Evolutionary conservation across 305 asterid genomes (phyloP), one percentile per base, ranked within the genome.

Genomic region (Caryopteris hybrid): DNA sequence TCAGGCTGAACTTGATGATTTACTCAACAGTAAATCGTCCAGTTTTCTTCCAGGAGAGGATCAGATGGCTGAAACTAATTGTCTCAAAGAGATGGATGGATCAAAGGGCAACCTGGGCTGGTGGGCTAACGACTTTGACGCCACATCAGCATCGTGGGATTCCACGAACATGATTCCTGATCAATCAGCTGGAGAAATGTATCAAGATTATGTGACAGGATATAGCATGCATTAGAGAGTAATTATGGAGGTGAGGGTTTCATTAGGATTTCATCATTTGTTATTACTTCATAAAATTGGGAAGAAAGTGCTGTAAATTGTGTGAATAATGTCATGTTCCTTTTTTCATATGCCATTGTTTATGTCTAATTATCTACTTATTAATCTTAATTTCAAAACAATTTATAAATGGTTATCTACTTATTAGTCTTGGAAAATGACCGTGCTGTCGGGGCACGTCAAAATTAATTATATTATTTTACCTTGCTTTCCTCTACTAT

Each of bases 61-160:
- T 51, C 72, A 66, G 60, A 61, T 39, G 7, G 80, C 54, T 8
- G 89, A 77, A 50, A 68, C 69, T 60, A 86, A 79, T 76, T 74
- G 86, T 68, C 66, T 86, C 14, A 77, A 73, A 61, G 86, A 81
- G 18, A 69, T 77, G 25, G 83, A 73, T 17, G 76, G 62, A 0
- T 45, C 81, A 1, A 77, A 67, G 75, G 81, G 69, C 12, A 66
- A 67, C 55, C 36, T 83, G 39, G 79, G 68, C 8, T 89, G 92
- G 95, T 89, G 92, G 96, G 34, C 77, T 36, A 76, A 74, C 33
- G 90, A 84, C 10, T 75, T 87, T 6, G 92, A 82, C 14, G 68
- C 83, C 31, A 79, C 72, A 56, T 79, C 89, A 1, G 64, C 76
- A 3, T 69, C 88, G 22, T 89, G 92, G 96, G 88, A 77, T 18